These are phyloP conservation scores for Cystobasidium sp. DNA, from an alignment of 1,284 basidiomycete genomes.

Conservation along the genomic window DNA sequence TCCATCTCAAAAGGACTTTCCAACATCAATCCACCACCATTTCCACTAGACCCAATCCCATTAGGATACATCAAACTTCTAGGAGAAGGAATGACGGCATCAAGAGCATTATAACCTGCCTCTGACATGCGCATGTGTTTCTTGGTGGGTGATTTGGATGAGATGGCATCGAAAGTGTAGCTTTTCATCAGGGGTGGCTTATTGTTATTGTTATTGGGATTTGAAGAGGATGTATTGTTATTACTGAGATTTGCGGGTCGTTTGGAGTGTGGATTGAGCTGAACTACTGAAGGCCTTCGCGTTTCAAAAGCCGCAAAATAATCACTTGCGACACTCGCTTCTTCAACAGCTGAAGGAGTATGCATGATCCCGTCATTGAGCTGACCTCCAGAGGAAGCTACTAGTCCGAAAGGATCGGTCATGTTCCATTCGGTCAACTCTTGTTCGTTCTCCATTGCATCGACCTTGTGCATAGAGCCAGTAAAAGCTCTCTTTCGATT, in stretches of 20 bases:
- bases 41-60: constrained; percentile 6
- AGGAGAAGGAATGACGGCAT: not conserved
- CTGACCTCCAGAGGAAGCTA: too few relatives aligned
- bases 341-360: too few relatives aligned
- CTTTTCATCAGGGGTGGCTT: constrained; percentile 23
- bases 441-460: not conserved
- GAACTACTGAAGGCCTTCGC: too few relatives aligned
- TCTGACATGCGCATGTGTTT: constrained; percentile 26
- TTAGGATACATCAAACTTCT: not conserved
- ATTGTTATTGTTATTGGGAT: not conserved
- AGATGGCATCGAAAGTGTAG: constrained; percentile 29
- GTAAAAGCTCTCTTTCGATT: not conserved
- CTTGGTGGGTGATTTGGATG: constrained; percentile 6
- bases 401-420: too few relatives aligned
- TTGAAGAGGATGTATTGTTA: not conserved
- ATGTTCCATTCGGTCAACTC: too few relatives aligned
- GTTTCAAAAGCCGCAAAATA: too few relatives aligned
- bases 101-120: not conserved
- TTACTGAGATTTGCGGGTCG: not conserved
- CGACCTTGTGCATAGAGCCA: not conserved
- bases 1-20: constrained; percentile 25
- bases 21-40: constrained; percentile 1
- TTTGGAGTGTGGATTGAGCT: too few relatives aligned
- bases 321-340: too few relatives aligned
- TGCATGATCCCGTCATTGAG: too few relatives aligned